Conservation (phyloP, 441 rosid species). For the Dalechampia spathulata region DNA sequence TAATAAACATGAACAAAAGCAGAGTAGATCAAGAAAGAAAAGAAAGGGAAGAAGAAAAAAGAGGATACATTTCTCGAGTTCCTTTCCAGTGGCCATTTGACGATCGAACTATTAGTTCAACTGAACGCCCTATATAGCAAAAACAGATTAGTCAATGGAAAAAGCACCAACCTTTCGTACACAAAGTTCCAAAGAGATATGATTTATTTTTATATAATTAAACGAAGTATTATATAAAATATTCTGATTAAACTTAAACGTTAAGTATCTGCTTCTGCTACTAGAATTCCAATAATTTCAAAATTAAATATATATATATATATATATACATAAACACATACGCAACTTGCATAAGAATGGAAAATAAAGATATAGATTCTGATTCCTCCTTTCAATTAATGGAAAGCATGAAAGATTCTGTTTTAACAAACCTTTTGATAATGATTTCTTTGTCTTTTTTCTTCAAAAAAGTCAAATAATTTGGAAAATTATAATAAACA, state of each 20-base stretch:
- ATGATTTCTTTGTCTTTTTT: not conserved
- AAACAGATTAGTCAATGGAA: not conserved
- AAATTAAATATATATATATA: not conserved
- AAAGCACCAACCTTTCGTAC: not conserved
- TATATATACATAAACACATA: too few species aligned
- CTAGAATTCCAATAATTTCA: not conserved
- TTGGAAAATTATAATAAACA: too few species aligned
- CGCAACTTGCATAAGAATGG: not conserved
- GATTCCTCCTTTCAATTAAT: not conserved
- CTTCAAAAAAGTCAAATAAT: not conserved
- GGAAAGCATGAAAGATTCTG: conserved; percentile 13
- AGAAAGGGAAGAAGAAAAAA: not conserved
- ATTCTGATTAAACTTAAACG: not conserved
- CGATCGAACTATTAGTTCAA: conserved; percentile 13
- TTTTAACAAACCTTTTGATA: not conserved
- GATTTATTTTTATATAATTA: too few species aligned
- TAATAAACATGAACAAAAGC: too few species aligned
- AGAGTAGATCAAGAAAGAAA: not conserved
- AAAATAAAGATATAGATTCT: conserved; percentile 10
- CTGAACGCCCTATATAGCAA: conserved; percentile 12
- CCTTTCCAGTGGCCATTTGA: conserved; percentile 30
- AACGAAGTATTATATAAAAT: too few species aligned
- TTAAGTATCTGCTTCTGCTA: not conserved
- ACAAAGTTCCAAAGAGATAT: not conserved
- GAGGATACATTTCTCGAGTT: conserved; percentile 23